Base-by-base conservation (phyloP, 2,329 filamentous ascomycete species). In the Leptographium procerum region DNA sequence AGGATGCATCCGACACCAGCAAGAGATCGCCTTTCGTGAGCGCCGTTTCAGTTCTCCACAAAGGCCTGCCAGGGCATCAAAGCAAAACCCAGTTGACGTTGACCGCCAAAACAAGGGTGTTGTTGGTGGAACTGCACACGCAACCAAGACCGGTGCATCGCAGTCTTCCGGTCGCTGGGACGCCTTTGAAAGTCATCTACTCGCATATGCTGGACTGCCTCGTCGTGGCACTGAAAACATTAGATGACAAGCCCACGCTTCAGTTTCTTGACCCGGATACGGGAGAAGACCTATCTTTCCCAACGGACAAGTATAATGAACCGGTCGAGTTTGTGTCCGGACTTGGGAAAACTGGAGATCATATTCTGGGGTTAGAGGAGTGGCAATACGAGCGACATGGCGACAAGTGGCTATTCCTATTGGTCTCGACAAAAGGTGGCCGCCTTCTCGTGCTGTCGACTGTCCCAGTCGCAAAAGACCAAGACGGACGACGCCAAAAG, bases 321-420 rank as follows among this genome's bases (percentile, higher is more conserved):
- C 66, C 70, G 0, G 68, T 75, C 0, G 70, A 77, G 1, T 80
- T 78, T 59, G 78, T 85, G 33, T 76, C 75, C 19, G 78, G 79
- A 4, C 72, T 90, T 19, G 81, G 80, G 1, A 76, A 80, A 51
- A 62, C 70, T 1, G 79, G 79, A 1, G 84, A 87, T 61, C 76
- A 75, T 45, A 79, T 91, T 1, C 75, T 81, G 50, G 76, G 80
- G 1, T 68, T 91, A 9, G 69, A 78, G 1, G 83, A 88, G 61
- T 91, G 87, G 87, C 68, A 75, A 6, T 83, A 81, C 61, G 70
- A 73, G 34, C 80, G 81, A 58, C 75, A 81, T 43, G 75, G 74
- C n/a, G 81, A 78, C 58, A 76, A 71, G 0, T 87, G 85, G 69
- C 76, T 80, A 1, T 86, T 84, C 65, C 73, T 89, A 34, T 75